phyloP scores from a whole-genome alignment of 805 yeast genomes.

The Candida nitratophila region DNA sequence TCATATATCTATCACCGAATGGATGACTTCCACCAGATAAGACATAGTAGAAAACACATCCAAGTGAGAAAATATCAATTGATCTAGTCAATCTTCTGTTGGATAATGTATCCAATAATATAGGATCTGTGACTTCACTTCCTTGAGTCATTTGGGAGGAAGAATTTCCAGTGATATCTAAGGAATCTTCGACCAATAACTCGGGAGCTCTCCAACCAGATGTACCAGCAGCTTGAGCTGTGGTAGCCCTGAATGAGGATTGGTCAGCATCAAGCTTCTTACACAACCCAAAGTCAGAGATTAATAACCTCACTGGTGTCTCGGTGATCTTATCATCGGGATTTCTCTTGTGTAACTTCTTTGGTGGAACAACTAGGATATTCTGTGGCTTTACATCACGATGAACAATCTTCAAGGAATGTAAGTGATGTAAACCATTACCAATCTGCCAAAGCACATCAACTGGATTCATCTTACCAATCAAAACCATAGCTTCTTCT shows the following conservation, averaged over 20 bases:
- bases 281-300: conserved; percentile 95
- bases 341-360: conserved; percentile 23
- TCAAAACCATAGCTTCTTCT: conserved; percentile 31
- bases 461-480: conserved; percentile 39
- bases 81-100: conserved; percentile 73
- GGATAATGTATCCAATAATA: conserved; percentile 32
- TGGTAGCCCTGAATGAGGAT: conserved; percentile 87
- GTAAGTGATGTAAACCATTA: conserved; percentile 79
- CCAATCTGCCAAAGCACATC: conserved; percentile 68
- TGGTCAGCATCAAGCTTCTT: conserved; percentile 88
- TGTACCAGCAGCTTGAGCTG: conserved; percentile 92
- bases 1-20: conserved; percentile 81
- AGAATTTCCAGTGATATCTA: conserved; percentile 31
- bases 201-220: conserved; percentile 99
- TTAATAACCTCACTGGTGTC: conserved; percentile 59
- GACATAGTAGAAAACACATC: conserved; percentile 88
- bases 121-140: conserved; percentile 16
- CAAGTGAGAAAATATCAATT: conserved; percentile 88
- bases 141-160: conserved; percentile 53
- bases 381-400: conserved; percentile 94
- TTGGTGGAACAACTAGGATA: conserved; percentile 73
- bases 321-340: conserved; percentile 14
- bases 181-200: conserved; percentile 39
- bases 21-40: conserved; percentile 85
- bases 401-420: conserved; percentile 86